Base-by-base conservation (phyloP, 2,329 filamentous ascomycete genomes). In the Sporothrix mexicana region DNA sequence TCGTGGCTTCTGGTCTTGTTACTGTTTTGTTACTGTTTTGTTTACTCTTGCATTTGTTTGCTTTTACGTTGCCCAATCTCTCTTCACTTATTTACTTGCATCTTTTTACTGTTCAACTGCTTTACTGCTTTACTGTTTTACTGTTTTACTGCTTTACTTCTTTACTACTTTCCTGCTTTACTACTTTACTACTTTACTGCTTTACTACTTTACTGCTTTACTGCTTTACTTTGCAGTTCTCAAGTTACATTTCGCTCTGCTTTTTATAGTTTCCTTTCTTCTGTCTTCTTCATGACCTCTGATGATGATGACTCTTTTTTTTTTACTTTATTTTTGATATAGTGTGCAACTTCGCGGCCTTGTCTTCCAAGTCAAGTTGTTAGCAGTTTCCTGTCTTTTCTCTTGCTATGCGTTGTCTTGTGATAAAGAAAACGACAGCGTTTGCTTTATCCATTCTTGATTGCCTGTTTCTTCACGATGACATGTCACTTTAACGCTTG, bases 251-350 rank as follows among this genome's bases (percentile, higher is more conserved):
- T 47, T 55, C 15, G 49, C 43, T 59, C 41, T 66, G 53, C 20
- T 55, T 25, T 64, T 55, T 13, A 36, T 36, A 10, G 66, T 73
- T 66, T 55, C 20, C 25, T 72, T 72, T 62, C 45, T 71, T 43
- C 36, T 49, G 53, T 59, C 68, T 70, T 53, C 69, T 70, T 62
- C 41, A 70, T 62, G 69, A 70, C 69, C 41, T 62, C 66, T 70
- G 69, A 70, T 70, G 69, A 70, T 57, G 69, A 70, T 51, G 53
- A 25, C 51, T 20, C 13, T 70, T 43, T 41, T 61, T 68, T 9
- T 69, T n/a, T 53, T 13, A 45, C 17, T 17, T 17, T 43, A 66
- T 7, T 70, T 49, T 25, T 1, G 36, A 30, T 62, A 53, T 25
- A 36, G 55, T 36, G 53, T 57, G 25, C 25, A 17, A 23, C 51